Evolutionary conservation across 2,329 filamentous ascomycete genomes (phyloP).

Genomic region (Pestalotiopsis sp.): DNA sequence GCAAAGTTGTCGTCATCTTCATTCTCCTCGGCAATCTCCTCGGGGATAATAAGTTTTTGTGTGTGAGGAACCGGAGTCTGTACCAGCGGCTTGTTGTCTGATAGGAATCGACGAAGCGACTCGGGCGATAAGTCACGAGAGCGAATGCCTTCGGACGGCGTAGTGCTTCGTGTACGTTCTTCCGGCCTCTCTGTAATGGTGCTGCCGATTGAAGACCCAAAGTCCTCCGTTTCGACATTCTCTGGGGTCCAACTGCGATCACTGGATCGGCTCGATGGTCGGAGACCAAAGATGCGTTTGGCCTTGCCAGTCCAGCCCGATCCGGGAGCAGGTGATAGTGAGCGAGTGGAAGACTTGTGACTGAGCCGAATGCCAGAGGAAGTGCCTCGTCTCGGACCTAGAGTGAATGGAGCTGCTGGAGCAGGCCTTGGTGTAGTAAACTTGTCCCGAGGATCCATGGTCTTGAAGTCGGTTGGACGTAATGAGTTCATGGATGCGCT

Average conservation of each 20-base stretch:
- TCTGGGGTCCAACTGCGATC: conserved; percentile 35
- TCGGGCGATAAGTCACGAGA: conserved; percentile 58
- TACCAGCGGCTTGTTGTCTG: conserved; percentile 42
- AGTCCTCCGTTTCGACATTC: conserved; percentile 23
- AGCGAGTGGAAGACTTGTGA: conserved; percentile 42
- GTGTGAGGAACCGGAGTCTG: conserved; percentile 34
- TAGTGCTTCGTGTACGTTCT: conserved; percentile 24
- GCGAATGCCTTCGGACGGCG: conserved; percentile 43
- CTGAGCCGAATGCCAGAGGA: conserved; percentile 30
- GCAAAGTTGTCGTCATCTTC: conserved; percentile 67
- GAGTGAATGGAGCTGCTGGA: conserved; percentile 45
- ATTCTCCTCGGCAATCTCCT: conserved; percentile 50
- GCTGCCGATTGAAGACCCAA: conserved; percentile 5
- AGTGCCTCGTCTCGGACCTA: conserved; percentile 36
- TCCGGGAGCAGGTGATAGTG: conserved; percentile 48
- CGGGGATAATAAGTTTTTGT: conserved; percentile 40
- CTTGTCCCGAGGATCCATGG: conserved; percentile 77
- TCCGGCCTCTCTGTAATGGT: background rate
- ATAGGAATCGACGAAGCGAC: conserved; percentile 53
- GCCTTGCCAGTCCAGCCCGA: conserved; percentile 47
- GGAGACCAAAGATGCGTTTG: conserved; percentile 52
- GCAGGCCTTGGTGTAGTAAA: conserved; percentile 69
- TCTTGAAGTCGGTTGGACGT: conserved; percentile 62
- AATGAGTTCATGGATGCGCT: conserved; percentile 68
- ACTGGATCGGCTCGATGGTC: conserved; percentile 33